Percentiles rank a stretch among this genome's conserved stretches.
These are phyloP conservation scores for Penicillium corylophilum DNA, from an alignment of 2,329 filamentous ascomycete species.

Conservation along the genomic window DNA sequence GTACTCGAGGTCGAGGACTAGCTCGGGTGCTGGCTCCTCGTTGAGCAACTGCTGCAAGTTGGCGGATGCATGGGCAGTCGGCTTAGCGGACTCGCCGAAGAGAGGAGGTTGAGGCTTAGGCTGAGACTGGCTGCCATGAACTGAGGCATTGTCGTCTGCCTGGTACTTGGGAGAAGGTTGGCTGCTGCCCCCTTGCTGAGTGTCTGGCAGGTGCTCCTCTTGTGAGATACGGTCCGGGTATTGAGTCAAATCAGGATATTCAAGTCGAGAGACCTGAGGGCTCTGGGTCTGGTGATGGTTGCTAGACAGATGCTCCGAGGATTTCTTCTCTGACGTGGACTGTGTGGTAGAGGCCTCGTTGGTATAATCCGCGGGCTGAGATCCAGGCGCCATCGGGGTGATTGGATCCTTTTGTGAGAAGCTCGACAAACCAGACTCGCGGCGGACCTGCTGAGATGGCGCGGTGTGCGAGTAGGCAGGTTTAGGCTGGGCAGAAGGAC, in stretches of 20 bases:
- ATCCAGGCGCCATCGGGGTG: slow-evolving; percentile 59
- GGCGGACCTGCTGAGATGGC: slow-evolving; percentile 46
- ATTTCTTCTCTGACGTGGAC: slow-evolving; percentile 78
- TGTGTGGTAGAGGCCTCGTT: slow-evolving; percentile 91
- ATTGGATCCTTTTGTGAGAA: slow-evolving; percentile 53
- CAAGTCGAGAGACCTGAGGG: slow-evolving; percentile 44
- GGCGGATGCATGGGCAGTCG: slow-evolving; percentile 21
- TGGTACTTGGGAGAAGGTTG: slow-evolving; percentile 32
- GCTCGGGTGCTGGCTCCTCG: slow-evolving; percentile 30
- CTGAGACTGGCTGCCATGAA: slow-evolving; percentile 41
- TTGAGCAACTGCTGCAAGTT: slow-evolving; percentile 36
- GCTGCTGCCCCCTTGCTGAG: slow-evolving; percentile 53
- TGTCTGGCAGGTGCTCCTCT: slow-evolving; percentile 64
- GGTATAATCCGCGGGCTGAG: slow-evolving; percentile 61
- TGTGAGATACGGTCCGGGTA: slow-evolving; percentile 52
- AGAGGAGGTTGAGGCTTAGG: slow-evolving; percentile 39
- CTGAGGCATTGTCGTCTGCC: slow-evolving; percentile 28
- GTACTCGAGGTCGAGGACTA: slow-evolving; percentile 49
- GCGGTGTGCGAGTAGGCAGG: slow-evolving; percentile 48
- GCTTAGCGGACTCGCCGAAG: slow-evolving; percentile 37
- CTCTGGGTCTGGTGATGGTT: slow-evolving; percentile 69
- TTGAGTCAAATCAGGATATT: slow-evolving; percentile 56
- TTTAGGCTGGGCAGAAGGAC: slow-evolving; percentile 51
- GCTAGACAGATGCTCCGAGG: slow-evolving; percentile 70
- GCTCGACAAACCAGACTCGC: slow-evolving; percentile 47